A percentile compares a stretch with the other conserved stretches of the same genome.
These are phyloP conservation scores for Aspergillus taichungensis DNA, from an alignment of 495 filamentous ascomycete genomes.

Conservation along the genomic window DNA sequence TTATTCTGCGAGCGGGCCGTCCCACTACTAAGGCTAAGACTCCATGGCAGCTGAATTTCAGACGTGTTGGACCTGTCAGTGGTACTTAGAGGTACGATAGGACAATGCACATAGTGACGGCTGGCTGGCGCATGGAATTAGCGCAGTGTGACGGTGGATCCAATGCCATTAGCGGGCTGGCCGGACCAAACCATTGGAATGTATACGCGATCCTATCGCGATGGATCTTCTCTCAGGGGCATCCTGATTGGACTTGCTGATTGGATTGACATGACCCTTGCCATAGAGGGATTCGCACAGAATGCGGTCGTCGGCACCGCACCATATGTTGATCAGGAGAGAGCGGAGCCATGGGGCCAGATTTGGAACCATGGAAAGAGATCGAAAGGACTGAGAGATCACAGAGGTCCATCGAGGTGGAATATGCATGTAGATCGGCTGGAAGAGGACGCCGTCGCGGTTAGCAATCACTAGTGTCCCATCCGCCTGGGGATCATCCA, in stretches of 20 bases:
- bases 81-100: slow-evolving; percentile 1
- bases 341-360: no score
- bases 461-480: slow-evolving; percentile 4
- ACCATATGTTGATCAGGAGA: no score
- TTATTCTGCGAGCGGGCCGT: slow-evolving; percentile 3
- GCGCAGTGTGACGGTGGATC: slow-evolving; percentile 6
- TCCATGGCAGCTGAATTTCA: not conserved
- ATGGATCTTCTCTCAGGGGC: no score
- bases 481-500: not conserved
- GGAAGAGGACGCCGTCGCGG: not conserved
- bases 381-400: not conserved
- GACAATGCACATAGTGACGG: not conserved
- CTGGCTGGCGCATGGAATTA: slow-evolving; percentile 12
- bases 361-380: no score
- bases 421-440: slow-evolving; percentile 1
- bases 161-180: slow-evolving; percentile 6
- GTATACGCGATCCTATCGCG: not conserved
- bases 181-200: slow-evolving; percentile 2
- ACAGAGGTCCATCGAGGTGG: not conserved
- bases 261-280: no score
- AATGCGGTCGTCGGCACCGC: no score
- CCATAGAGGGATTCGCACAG: no score
- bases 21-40: slow-evolving; percentile 2
- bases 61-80: slow-evolving; percentile 26
- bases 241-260: no score